A percentile compares a stretch with the other conserved stretches of the same genome.
Evolutionary conservation across 495 filamentous ascomycete species (phyloP).

Genomic region (Neurospora tetrasperma): DNA sequence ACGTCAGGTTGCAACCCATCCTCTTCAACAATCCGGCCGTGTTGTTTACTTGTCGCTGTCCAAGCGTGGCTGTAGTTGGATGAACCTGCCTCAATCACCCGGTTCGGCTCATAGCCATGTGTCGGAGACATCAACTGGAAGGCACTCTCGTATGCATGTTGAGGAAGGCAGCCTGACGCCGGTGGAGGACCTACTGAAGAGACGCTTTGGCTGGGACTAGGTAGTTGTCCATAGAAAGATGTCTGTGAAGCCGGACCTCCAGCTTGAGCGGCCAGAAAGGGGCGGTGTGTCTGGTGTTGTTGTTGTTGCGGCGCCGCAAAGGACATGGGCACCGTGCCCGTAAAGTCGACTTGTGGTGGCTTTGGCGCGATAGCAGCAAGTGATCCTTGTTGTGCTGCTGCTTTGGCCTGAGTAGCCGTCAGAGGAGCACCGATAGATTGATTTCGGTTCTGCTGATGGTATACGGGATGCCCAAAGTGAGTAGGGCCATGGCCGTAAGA

Average conservation of each 20-base stretch:
- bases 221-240: neutral
- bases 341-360: slow-evolving; percentile 24
- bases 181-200: neutral
- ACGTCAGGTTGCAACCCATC: neutral
- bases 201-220: neutral
- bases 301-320: slow-evolving; percentile 7
- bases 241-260: neutral
- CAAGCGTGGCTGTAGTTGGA: neutral
- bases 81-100: neutral
- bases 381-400: slow-evolving; percentile 16
- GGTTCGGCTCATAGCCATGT: neutral
- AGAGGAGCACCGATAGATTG: slow-evolving; percentile 14
- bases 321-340: slow-evolving; percentile 10
- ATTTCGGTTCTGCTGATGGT: slow-evolving; percentile 16
- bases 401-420: slow-evolving; percentile 13
- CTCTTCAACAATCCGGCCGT: neutral
- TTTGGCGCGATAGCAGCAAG: slow-evolving; percentile 26
- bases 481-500: slow-evolving; percentile 28
- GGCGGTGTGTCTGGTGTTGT: slow-evolving; percentile 4
- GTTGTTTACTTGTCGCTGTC: neutral
- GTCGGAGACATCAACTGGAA: neutral
- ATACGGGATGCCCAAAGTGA: slow-evolving; percentile 18
- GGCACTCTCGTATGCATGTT: neutral
- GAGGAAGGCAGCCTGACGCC: neutral
- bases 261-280: neutral